Conservation (phyloP, 805 yeast genomes). For the Metschnikowia anglica region DNA sequence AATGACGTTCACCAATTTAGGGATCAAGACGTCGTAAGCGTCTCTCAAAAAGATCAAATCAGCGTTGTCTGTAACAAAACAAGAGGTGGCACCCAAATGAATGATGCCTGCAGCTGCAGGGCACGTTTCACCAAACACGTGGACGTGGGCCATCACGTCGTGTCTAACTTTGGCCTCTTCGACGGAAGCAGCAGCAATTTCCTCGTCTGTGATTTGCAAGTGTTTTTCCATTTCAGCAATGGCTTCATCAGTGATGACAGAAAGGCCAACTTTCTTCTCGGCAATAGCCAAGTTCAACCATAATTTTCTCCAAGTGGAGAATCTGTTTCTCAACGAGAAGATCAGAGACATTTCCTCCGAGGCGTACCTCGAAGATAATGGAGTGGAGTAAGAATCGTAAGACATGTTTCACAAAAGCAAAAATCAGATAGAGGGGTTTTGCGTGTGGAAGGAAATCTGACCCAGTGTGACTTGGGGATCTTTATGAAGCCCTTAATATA, state of each 20-base stretch:
- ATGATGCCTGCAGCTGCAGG: conserved; percentile 98
- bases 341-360: conserved; percentile 94
- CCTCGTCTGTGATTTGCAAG: conserved; percentile 85
- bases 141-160: conserved; percentile 99
- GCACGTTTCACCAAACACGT: conserved; percentile 85
- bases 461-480: neutral
- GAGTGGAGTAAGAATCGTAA: conserved; percentile 82
- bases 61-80: conserved; percentile 97
- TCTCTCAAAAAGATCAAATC: conserved; percentile 95
- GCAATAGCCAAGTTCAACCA: conserved; percentile 96
- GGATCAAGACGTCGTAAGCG: conserved; percentile 89
- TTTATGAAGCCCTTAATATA: neutral
- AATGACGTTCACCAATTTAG: conserved; percentile 93
- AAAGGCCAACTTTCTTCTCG: conserved; percentile 86
- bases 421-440: neutral
- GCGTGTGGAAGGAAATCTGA: neutral
- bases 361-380: conserved; percentile 95
- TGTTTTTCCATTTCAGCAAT: conserved; percentile 79
- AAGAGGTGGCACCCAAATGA: conserved; percentile 97
- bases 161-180: conserved; percentile 99
- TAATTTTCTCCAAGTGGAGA: conserved; percentile 96
- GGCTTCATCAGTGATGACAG: conserved; percentile 86
- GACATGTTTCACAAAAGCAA: conserved; percentile 26
- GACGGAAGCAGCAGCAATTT: conserved; percentile 80
- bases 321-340: conserved; percentile 90